phyloP scores from a whole-genome alignment of 2,329 filamentous ascomycete species.

The Escovopsis weberi region DNA sequence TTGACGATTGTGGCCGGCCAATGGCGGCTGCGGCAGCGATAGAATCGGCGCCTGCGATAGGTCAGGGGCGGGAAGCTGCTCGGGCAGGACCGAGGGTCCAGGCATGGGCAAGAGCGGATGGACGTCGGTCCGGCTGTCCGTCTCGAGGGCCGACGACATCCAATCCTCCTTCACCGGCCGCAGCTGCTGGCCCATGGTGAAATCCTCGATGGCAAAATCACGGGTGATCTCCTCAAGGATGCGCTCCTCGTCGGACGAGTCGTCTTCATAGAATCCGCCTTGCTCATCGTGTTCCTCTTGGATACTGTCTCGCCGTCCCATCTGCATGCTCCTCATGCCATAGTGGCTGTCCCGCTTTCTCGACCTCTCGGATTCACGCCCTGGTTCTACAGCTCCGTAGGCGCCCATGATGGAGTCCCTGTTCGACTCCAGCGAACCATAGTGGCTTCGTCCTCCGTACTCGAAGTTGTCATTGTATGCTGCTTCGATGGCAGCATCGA shows the following conservation, averaged over 20 bases:
- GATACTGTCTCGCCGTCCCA: constrained; percentile 6
- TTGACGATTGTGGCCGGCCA: constrained; percentile 57
- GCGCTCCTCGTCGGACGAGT: constrained; percentile 58
- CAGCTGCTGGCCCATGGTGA: constrained; percentile 39
- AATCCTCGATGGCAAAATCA: constrained; percentile 71
- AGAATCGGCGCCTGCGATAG: constrained; percentile 24
- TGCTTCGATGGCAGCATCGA: constrained; percentile 90
- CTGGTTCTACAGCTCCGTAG: constrained; percentile 54
- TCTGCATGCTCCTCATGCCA: constrained; percentile 9
- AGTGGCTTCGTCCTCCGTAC: constrained; percentile 41
- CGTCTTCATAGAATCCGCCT: constrained; percentile 48
- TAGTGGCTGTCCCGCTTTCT: constrained; percentile 51
- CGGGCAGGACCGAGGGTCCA: constrained; percentile 54
- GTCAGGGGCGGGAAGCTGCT: constrained; percentile 26
- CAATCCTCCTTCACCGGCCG: neutral
- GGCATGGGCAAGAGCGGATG: constrained; percentile 51
- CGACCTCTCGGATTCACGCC: constrained; percentile 61
- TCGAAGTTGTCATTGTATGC: constrained; percentile 90
- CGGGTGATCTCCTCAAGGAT: constrained; percentile 78
- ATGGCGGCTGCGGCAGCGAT: constrained; percentile 30
- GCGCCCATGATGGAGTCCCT: constrained; percentile 38
- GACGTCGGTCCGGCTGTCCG: constrained; percentile 26
- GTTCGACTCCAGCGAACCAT: constrained; percentile 20
- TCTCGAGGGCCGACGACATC: constrained; percentile 1
- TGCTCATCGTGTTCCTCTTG: constrained; percentile 10